Base-by-base conservation (phyloP, 352 stramenopile species). In the Pythium rishiriense region DNA sequence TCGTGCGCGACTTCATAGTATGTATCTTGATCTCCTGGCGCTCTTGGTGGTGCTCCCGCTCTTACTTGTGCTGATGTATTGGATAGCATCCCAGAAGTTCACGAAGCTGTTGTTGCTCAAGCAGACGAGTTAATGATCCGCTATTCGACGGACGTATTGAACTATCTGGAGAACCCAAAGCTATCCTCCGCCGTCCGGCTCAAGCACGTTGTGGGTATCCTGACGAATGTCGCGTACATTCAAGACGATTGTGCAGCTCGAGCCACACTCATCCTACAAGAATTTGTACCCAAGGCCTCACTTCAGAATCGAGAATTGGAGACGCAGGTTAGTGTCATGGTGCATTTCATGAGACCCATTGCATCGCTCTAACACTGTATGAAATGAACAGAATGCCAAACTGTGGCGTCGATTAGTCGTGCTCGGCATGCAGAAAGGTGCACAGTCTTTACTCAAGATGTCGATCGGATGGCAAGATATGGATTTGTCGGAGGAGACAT, bases 201-300 rank as follows among this genome's bases (percentile, higher is more conserved):
- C 17, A 93, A 93, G 22, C 83, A 90, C 46, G 72, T 90, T 39
- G 72, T 90, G 22, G 78, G 79, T 2, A 74, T 90, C 7, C 55
- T 93, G 21, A 91, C 83, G 31, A 91, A 93, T 42, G 75, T 86
- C 10, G 81, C 79, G 4, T 88, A 87, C 50, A 77, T 88, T 19
- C 77, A 90, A 69, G 79, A 87, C 31, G 83, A 93, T 21, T 83
- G 78, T 43, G 64, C 68, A 0, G 56, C 81, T 31, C 72, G 81
- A n/a, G 80, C 67, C 6, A 75, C 68, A 1, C 70, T 73, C 14
- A 90, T 88, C 21, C 65, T 90, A 1, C 64, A 83, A 28, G 81
- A 90, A 28, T 88, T 79, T 60, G 39, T 90, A 8, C 70, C 81
- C 0, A 80, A 77, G 46, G 59, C 71, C 43, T 69, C 74, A 6